Base-by-base conservation (phyloP, 805 yeast species). In the Saccharomyces jurei region DNA sequence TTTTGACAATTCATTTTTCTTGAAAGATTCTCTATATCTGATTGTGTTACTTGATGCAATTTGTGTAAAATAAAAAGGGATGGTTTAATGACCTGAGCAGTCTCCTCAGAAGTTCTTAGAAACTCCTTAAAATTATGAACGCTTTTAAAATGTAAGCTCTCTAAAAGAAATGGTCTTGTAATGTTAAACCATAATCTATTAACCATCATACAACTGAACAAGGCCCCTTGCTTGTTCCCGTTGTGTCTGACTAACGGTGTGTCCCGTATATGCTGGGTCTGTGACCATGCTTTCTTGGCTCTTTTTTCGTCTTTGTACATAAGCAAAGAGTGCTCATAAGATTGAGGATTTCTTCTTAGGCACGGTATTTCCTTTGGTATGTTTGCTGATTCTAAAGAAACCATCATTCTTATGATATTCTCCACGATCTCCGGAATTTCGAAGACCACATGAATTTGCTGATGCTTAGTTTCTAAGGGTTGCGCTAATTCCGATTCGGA, bases 351-450 rank as follows among this genome's bases (percentile, higher is more conserved):
- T 61, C 95, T 77, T 60, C 92, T 74, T 76, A 64, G 49, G 48
- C 75, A 78, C 1, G 92, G 92, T n/a, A 82, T 73, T 8, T 69
- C 65, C 1, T 77, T 73, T 56, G 77, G 80, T 26, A 72, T 68
- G 54, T 86, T 89, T n/a, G 86, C 84, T 63, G 46, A 50, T 36
- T 57, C 60, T 3, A 31, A 13, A 14, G 31, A 10, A 8, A 52
- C 50, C 11, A 57, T 30, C 46, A 74, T 81, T 27, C 74, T 71
- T 28, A 89, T 63, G 11, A 89, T 86, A 53, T 76, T 74, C 56
- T 74, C 69, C n/a, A 89, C 73, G 52, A 89, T 84, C 67, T 89
- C 97, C 0, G 96, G 96, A 41, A 86, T 82, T 51, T 76, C 74
- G 63, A 89, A 86, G 8, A 89, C 84, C n/a, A 69, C 61, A 67